A percentile compares a stretch with the other conserved stretches of the same genome.
phyloP scores from a whole-genome alignment of 768 basidiomycete genomes.

The Panaeolus papilionaceus region DNA sequence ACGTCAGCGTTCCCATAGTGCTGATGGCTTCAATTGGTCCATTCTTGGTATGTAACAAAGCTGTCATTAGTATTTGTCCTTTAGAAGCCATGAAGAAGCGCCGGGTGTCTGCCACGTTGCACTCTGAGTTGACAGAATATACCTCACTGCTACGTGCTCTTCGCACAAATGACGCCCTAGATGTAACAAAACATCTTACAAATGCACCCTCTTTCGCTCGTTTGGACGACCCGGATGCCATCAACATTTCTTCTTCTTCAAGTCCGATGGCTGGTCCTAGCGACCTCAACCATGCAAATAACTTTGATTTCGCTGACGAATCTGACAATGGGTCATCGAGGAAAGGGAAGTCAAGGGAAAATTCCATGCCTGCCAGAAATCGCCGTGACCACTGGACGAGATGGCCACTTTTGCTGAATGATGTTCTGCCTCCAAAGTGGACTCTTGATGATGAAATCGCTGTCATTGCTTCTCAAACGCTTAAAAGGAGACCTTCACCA shows the following conservation, averaged over 20 bases:
- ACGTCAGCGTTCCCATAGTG: conserved; percentile 40
- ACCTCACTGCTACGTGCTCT: conserved; percentile 68
- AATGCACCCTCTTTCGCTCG: conserved; percentile 31
- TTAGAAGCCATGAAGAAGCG: conserved; percentile 42
- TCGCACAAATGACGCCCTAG: conserved; percentile 60
- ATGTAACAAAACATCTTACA: conserved; percentile 60
- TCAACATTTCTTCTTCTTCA: not conserved
- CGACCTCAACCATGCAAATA: conserved; percentile 22
- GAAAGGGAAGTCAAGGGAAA: conserved; percentile 32
- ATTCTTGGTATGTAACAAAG: not conserved
- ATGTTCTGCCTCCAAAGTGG: conserved; percentile 75
- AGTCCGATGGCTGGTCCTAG: conserved; percentile 25
- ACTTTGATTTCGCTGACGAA: conserved; percentile 13
- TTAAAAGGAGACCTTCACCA: conserved; percentile 32
- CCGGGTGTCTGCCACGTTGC: conserved; percentile 57
- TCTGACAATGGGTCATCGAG: conserved; percentile 9
- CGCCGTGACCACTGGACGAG: conserved; percentile 67
- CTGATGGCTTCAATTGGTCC: not conserved
- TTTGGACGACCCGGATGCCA: not conserved
- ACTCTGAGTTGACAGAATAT: conserved; percentile 73
- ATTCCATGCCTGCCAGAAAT: conserved; percentile 23
- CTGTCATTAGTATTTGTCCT: not conserved
- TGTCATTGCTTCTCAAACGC: conserved; percentile 46
- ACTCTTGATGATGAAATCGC: conserved; percentile 71
- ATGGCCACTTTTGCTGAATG: conserved; percentile 72